Base-by-base conservation (phyloP, 306 rosid genomes). In the Quercus parvula region DNA sequence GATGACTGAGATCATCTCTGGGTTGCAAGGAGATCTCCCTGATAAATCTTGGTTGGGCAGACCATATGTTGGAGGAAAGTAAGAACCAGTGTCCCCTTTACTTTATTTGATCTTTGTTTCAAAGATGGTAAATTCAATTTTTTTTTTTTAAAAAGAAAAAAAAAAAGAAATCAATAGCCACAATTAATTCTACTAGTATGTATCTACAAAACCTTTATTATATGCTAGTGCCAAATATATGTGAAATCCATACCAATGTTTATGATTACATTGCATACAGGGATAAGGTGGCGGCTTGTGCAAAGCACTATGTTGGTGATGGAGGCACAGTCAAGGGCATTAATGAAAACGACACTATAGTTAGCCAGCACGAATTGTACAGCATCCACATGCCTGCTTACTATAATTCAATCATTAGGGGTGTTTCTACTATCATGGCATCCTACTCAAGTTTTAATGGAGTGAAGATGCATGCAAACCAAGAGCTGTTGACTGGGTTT, bases 241-340 rank as follows among this genome's bases (percentile, higher is more conserved):
- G 17, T 49, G 54, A 49, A 49, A 49, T 49, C 46, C 46, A 41
- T 41, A 41, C 12, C 69, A 22, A 20, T 63, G 13, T 66, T 67
- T 35, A 35, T 18, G 72, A 67, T 67, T 33, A 41, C 46, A 41
- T 41, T 41, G 5, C 25, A 35, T 72, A 3, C 63, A 72, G 61
- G 18, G 17, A 10, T 3, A 25, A 10, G 58, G 61, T 72, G 17
- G 76, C 76, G 15, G 76, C 25, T 12, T 55, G 77, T 33, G 77
- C 77, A 55, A 73, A 73, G 77, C 77, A 73, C n/a, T 73, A 18
- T 28, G 77, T 73, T 5, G 77, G 77, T 8, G 77, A 73, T n/a
- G 77, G 77, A 31, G 77, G 77, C 52, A 73, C 77, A 19, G 46
- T 56, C 1, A 73, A 33, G 3, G 77, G 77, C 17, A 55, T 56